These are phyloP conservation scores for Ricinus communis DNA, from an alignment of 345 rosid species.

Conservation along the genomic window DNA sequence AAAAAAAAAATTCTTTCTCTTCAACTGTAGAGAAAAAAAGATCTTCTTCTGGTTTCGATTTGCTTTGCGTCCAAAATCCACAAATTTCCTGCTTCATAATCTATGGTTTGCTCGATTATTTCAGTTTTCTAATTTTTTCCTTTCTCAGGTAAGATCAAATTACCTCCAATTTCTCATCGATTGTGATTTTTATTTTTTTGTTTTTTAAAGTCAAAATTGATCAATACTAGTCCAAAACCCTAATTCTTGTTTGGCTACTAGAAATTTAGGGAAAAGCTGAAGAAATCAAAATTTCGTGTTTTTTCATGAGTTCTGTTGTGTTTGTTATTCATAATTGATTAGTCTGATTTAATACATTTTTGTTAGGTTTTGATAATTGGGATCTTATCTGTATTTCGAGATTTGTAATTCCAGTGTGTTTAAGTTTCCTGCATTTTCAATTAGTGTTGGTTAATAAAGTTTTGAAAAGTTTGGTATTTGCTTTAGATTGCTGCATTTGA, in stretches of 20 bases:
- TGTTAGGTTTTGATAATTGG: slow-evolving; percentile 11
- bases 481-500: slow-evolving; percentile 14
- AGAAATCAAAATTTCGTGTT: background rate
- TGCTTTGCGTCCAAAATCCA: slow-evolving; percentile 15
- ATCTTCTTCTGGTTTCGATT: slow-evolving; percentile 41
- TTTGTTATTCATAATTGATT: slow-evolving; percentile 17
- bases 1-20: slow-evolving; percentile 26
- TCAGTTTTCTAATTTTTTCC: slow-evolving; percentile 1
- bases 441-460: slow-evolving; percentile 3
- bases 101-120: slow-evolving; percentile 12
- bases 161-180: slow-evolving; percentile 3
- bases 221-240: slow-evolving; percentile 38
- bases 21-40: slow-evolving; percentile 46
- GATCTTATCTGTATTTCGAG: background rate
- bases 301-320: background rate
- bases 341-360: slow-evolving; percentile 10
- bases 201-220: slow-evolving; percentile 14
- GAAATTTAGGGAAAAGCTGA: slow-evolving; percentile 18
- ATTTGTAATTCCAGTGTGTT: slow-evolving; percentile 1
- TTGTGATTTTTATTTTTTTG: background rate
- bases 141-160: slow-evolving; percentile 32
- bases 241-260: slow-evolving; percentile 31
- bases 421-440: slow-evolving; percentile 12
- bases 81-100: background rate
- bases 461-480: slow-evolving; percentile 6